Conservation (phyloP, 2,329 filamentous ascomycete genomes). For the Xylaria sp. region DNA sequence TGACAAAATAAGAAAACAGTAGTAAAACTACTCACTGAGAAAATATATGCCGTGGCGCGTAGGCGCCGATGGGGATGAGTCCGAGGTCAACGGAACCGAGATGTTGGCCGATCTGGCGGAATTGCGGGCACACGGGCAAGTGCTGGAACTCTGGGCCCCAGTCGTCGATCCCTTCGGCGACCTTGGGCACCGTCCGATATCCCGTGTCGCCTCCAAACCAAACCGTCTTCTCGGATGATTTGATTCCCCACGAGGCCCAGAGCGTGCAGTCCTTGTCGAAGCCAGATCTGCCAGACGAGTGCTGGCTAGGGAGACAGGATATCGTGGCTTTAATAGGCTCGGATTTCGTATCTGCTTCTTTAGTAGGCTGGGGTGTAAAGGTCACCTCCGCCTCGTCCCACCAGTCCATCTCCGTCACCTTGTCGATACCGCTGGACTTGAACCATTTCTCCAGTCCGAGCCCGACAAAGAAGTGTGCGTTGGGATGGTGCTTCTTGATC, state of each 20-base stretch:
- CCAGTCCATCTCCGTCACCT: conserved; percentile 93
- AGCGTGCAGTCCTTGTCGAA: conserved; percentile 81
- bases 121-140: conserved; percentile 81
- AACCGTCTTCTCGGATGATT: conserved; percentile 76
- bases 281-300: conserved; percentile 74
- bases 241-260: conserved; percentile 88
- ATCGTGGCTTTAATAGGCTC: conserved; percentile 74
- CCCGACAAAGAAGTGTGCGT: conserved; percentile 88
- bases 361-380: conserved; percentile 53
- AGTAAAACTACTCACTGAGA: conserved; percentile 57
- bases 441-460: conserved; percentile 89
- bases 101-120: conserved; percentile 81
- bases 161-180: conserved; percentile 73
- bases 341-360: conserved; percentile 47
- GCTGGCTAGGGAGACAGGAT: conserved; percentile 85
- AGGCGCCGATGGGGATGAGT: conserved; percentile 92
- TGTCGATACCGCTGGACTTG: conserved; percentile 71
- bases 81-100: conserved; percentile 91
- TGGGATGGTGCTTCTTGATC: conserved; percentile 75
- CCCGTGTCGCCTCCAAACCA: conserved; percentile 94
- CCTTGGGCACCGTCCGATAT: conserved; percentile 78
- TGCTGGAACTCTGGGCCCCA: conserved; percentile 73
- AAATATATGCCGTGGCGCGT: conserved; percentile 77
- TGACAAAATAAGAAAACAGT: background rate
- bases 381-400: conserved; percentile 86